A percentile compares a stretch with the other conserved stretches of the same genome.
Evolutionary conservation across 2,329 filamentous ascomycete genomes (phyloP).

Genomic region (Alternaria alternata): DNA sequence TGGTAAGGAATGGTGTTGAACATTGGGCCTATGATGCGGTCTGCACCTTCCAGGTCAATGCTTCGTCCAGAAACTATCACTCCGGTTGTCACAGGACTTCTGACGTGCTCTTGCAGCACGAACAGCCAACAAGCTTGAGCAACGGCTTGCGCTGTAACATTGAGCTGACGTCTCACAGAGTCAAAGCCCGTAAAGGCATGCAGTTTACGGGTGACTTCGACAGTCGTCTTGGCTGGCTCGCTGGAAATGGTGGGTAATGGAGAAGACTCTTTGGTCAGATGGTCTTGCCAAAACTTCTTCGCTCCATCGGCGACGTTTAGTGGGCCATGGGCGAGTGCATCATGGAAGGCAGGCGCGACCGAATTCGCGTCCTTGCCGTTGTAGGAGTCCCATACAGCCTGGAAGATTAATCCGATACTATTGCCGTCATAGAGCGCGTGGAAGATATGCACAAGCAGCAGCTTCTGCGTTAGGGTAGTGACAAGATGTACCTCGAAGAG

Average conservation of each 20-base stretch:
- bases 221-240: slow-evolving; percentile 23
- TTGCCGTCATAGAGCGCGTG: slow-evolving; percentile 88
- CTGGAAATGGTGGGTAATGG: slow-evolving; percentile 39
- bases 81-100: slow-evolving; percentile 67
- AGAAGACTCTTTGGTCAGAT: slow-evolving; percentile 56
- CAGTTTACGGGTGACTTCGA: slow-evolving; percentile 47
- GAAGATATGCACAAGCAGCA: slow-evolving; percentile 75
- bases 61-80: slow-evolving; percentile 81
- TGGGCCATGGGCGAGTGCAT: slow-evolving; percentile 74
- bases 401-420: slow-evolving; percentile 74
- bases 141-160: slow-evolving; percentile 80
- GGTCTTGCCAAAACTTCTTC: slow-evolving; percentile 72
- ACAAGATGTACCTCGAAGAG: slow-evolving; percentile 64
- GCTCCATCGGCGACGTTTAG: slow-evolving; percentile 61
- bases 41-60: slow-evolving; percentile 71
- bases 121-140: slow-evolving; percentile 78
- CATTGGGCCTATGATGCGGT: slow-evolving; percentile 77
- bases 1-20: slow-evolving; percentile 89
- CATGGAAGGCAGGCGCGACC: slow-evolving; percentile 66
- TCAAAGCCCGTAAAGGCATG: slow-evolving; percentile 58
- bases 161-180: slow-evolving; percentile 63
- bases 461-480: slow-evolving; percentile 32
- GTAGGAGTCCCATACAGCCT: slow-evolving; percentile 65
- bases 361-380: slow-evolving; percentile 30
- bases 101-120: slow-evolving; percentile 64